Conservation (phyloP, 768 basidiomycete species). For the Boletus vermiculosoides region DNA sequence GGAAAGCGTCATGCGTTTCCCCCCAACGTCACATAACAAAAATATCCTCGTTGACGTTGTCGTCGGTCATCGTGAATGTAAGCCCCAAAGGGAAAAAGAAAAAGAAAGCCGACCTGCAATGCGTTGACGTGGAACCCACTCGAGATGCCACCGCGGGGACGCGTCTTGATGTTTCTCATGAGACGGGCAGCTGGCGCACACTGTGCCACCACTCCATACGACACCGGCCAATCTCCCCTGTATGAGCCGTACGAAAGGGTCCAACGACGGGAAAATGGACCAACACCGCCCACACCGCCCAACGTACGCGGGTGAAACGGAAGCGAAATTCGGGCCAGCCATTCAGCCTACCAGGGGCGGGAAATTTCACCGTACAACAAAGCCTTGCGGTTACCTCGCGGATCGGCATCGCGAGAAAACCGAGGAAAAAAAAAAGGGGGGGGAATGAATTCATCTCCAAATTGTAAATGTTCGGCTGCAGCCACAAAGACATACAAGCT, state of each 20-base stretch:
- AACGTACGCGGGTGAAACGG: not conserved
- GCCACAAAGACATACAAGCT: slow-evolving; percentile 2
- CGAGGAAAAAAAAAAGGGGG: not conserved
- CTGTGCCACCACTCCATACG: not conserved
- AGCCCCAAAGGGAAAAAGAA: not conserved
- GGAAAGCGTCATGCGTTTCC: no score
- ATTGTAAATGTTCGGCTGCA: slow-evolving; percentile 4
- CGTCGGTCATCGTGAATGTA: not conserved
- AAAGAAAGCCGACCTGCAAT: slow-evolving; percentile 4
- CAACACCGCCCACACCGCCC: not conserved
- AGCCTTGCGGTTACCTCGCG: not conserved
- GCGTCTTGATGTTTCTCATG: slow-evolving; percentile 1
- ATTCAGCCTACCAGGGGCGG: not conserved
- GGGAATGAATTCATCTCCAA: not conserved
- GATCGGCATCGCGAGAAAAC: not conserved
- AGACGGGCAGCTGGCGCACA: not conserved
- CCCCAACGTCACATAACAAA: no score
- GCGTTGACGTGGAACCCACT: not conserved
- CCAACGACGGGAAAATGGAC: not conserved
- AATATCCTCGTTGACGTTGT: no score
- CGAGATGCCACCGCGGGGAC: not conserved
- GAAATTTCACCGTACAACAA: not conserved
- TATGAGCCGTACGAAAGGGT: slow-evolving; percentile 6
- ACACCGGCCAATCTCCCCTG: not conserved
- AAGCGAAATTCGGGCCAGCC: not conserved